A percentile compares a stretch with the other conserved stretches of the same genome.
These are phyloP conservation scores for Deuterostichococcus epilithicus DNA, from an alignment of 139 green algal genomes.

Conservation along the genomic window DNA sequence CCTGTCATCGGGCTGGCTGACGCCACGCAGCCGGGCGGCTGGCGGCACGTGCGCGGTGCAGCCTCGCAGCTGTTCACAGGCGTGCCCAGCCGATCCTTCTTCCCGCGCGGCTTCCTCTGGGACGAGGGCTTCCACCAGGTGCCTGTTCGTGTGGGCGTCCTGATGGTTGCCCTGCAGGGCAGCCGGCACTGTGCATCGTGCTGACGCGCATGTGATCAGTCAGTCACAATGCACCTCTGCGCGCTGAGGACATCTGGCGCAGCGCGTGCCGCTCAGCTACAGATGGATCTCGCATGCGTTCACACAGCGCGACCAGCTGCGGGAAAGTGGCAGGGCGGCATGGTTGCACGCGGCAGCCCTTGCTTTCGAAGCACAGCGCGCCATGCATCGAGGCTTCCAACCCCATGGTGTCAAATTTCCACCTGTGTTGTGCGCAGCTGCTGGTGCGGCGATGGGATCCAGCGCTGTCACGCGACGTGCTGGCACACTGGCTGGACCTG, in stretches of 20 bases:
- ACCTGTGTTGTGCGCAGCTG: slow-evolving; percentile 17
- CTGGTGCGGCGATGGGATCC: slow-evolving; percentile 59
- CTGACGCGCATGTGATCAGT: slow-evolving; percentile 10
- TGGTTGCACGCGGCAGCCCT: no score
- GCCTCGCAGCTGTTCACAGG: slow-evolving; percentile 58
- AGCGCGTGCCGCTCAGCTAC: no score
- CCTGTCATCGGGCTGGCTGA: slow-evolving; percentile 44
- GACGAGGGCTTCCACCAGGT: slow-evolving; percentile 98
- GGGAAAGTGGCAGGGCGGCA: no score
- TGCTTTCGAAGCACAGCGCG: no score
- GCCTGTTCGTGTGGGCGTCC: background rate
- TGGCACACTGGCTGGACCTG: slow-evolving; percentile 92
- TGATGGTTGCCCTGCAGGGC: background rate
- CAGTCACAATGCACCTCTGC: no score
- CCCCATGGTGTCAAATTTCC: background rate
- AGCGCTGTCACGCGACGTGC: slow-evolving; percentile 60
- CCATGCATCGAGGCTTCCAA: background rate
- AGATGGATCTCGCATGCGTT: no score
- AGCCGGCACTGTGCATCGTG: slow-evolving; percentile 2
- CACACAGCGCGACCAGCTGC: no score
- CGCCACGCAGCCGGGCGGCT: background rate
- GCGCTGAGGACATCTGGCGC: no score
- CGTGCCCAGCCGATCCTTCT: slow-evolving; percentile 84
- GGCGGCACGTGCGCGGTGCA: slow-evolving; percentile 6
- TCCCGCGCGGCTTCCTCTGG: slow-evolving; percentile 95